Conservation (phyloP, 306 rosid species). For the Hippophae gyantsensis region DNA sequence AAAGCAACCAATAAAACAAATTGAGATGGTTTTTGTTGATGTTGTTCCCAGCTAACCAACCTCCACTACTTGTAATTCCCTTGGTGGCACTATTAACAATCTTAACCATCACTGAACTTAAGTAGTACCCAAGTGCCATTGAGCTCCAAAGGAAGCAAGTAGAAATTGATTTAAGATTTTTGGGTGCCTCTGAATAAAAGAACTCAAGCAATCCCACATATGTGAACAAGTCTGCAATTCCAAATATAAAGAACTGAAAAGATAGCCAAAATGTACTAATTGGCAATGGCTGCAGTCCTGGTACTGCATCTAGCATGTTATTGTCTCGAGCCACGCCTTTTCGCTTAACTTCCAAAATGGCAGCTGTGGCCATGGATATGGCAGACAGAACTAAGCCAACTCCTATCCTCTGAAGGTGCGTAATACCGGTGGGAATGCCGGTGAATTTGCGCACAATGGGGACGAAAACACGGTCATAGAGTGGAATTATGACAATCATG, state of each 20-base stretch:
- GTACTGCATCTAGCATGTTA: conserved; percentile 62
- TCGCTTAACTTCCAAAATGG: conserved; percentile 56
- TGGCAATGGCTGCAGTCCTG: conserved; percentile 57
- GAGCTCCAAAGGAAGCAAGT: conserved; percentile 88
- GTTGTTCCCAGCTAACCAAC: conserved; percentile 83
- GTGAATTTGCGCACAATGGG: conserved; percentile 53
- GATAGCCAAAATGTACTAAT: conserved; percentile 85
- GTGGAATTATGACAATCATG: conserved; percentile 51
- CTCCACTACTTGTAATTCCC: conserved; percentile 37
- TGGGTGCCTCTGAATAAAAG: conserved; percentile 90
- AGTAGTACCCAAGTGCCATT: conserved; percentile 78
- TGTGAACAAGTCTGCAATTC: conserved; percentile 85
- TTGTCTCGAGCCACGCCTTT: conserved; percentile 55
- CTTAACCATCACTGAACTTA: conserved; percentile 67
- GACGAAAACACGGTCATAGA: conserved; percentile 58
- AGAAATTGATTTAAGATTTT: conserved; percentile 60
- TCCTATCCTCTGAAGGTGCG: conserved; percentile 73
- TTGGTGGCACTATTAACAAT: conserved; percentile 58
- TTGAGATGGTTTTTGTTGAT: conserved; percentile 72
- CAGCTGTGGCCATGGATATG: conserved; percentile 78
- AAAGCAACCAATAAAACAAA: conserved; percentile 66
- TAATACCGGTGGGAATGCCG: conserved; percentile 64
- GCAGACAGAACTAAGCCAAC: conserved; percentile 73
- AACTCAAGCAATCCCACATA: conserved; percentile 79
- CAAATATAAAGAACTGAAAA: conserved; percentile 78